Evolutionary conservation across 2,329 filamentous ascomycete species (phyloP).

Genomic region (Incumbomyces lentus): DNA sequence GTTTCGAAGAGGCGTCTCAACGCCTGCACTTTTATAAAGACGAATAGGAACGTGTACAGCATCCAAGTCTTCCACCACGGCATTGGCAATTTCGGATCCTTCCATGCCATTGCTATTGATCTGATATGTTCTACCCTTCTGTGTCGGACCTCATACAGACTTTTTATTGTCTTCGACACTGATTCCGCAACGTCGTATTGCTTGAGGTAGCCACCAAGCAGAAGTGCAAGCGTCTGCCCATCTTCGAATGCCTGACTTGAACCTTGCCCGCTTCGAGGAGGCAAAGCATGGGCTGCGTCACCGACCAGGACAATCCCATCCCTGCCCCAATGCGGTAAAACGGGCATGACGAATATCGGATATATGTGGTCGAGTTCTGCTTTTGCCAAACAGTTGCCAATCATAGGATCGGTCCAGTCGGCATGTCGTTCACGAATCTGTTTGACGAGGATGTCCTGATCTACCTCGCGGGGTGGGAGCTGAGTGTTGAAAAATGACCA

Average conservation of each 20-base stretch:
- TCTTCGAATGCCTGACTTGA: slow-evolving; percentile 1
- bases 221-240: neutral
- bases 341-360: slow-evolving; percentile 38
- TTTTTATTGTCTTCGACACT: neutral
- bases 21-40: neutral
- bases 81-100: slow-evolving; percentile 1
- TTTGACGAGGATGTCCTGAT: slow-evolving; percentile 19
- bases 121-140: neutral
- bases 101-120: neutral
- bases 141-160: neutral
- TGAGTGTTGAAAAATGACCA: slow-evolving; percentile 32
- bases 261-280: neutral
- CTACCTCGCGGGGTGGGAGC: slow-evolving; percentile 25
- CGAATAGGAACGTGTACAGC: neutral
- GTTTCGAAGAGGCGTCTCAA: neutral
- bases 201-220: neutral
- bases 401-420: slow-evolving; percentile 35
- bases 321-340: slow-evolving; percentile 37
- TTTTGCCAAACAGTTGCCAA: slow-evolving; percentile 29
- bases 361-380: slow-evolving; percentile 34
- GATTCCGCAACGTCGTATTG: neutral
- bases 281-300: slow-evolving; percentile 41
- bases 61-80: neutral
- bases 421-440: slow-evolving; percentile 30
- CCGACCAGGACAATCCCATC: slow-evolving; percentile 40